Evolutionary conservation across 148 eudicot genomes (phyloP), one percentile per base, ranked within the genome.

Genomic region (Silene conica): DNA sequence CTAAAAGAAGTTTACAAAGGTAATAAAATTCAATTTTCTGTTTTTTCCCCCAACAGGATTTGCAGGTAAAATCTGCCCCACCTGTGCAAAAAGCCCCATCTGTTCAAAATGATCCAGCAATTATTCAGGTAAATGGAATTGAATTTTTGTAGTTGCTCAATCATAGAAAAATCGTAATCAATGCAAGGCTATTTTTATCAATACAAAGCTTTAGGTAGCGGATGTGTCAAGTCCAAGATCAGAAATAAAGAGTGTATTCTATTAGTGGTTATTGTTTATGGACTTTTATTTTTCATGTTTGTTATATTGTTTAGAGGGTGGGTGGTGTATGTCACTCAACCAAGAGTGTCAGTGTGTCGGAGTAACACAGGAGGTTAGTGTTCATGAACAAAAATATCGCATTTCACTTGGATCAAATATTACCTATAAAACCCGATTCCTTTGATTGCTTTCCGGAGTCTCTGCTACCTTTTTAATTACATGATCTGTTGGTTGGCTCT

Each of bases 51-150:
- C 56, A 41, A 26, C 89, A 89, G 90, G 93, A 87, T 78, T 77
- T 89, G 77, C 89, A 89, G 65, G 93, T 89, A 41, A 82, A 82
- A 77, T 80, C 87, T 67, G 65, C 83, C n/a, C 89, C 87, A 63
- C 81, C 87, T 67, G 80, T 68, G 25, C 85, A 80, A 80, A 63
- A 73, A 20, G 60, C 86, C 34, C 45, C 78, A 31, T 66, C 82
- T 74, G 73, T 82, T 45, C 84, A 78, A 56, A 85, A 77, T 79
- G 90, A 86, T 71, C 92, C 92, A 20, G 92, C 92, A 28, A 86
- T 89, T 34, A 85, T 86, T 45, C 88, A 82, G 92, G 92, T 84
- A 79, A 79, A 26, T 56, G 20, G 12, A 12, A 41, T 45, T 41
- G 55, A 66, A 67, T 20, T 23, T 38, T 67, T 41, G 0, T 0